Percentiles rank a stretch among this genome's conserved stretches.
These are phyloP conservation scores for Penicillium bovifimosum DNA, from an alignment of 495 filamentous ascomycete genomes.

Conservation along the genomic window DNA sequence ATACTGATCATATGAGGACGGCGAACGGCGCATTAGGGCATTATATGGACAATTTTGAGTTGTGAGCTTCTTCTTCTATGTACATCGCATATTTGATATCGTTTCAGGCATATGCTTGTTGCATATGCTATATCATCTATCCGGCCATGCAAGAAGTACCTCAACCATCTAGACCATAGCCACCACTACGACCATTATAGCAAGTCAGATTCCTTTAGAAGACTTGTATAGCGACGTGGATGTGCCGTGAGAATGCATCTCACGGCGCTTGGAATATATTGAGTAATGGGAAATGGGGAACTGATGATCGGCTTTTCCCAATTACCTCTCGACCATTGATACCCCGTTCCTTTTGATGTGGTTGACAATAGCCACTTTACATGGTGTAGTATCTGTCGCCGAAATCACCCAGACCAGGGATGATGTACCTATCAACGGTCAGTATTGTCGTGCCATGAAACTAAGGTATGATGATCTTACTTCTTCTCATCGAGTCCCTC, in stretches of 20 bases:
- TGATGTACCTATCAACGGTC: constrained; percentile 69
- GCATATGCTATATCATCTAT: background rate
- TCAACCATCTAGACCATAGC: background rate
- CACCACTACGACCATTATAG: background rate
- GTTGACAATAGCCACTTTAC: constrained; percentile 30
- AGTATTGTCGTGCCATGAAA: constrained; percentile 8
- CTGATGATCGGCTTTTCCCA: background rate
- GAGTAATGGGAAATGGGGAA: background rate
- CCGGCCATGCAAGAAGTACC: background rate
- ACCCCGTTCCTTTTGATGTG: background rate
- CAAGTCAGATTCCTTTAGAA: background rate
- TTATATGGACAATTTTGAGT: constrained; percentile 8
- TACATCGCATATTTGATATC: constrained; percentile 1
- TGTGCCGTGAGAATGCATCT: background rate
- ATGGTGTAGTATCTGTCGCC: constrained; percentile 95
- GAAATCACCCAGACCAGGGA: constrained; percentile 93
- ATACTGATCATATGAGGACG: constrained; percentile 23
- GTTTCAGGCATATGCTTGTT: background rate
- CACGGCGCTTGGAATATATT: background rate
- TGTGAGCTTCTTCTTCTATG: constrained; percentile 11
- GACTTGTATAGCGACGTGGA: background rate
- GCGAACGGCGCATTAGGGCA: constrained; percentile 19
- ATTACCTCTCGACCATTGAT: background rate
- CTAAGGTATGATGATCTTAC: constrained; percentile 44
- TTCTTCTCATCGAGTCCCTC: constrained; percentile 95